Percentiles rank a stretch among this genome's conserved stretches.
These are phyloP conservation scores for Setaria italica DNA, from an alignment of 202 grass and related monocot genomes.

Conservation along the genomic window DNA sequence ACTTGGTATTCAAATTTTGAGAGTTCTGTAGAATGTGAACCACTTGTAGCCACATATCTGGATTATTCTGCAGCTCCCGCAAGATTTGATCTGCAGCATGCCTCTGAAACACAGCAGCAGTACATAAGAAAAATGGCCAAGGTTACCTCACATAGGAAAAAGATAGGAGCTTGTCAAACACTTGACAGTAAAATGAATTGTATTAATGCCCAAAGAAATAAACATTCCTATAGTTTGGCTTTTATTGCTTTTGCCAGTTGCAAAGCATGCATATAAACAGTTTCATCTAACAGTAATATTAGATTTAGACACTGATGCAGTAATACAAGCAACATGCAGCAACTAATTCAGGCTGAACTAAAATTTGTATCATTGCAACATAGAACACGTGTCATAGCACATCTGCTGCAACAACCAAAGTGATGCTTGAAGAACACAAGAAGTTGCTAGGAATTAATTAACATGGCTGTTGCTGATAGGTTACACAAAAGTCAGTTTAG, in stretches of 20 bases:
- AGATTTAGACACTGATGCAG: background rate
- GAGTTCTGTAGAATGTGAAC: slow-evolving; percentile 96
- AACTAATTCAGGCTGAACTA: background rate
- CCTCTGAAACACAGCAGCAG: slow-evolving; percentile 58
- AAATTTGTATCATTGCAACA: background rate
- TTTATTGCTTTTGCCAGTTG: background rate
- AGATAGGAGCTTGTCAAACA: background rate
- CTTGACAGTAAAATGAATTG: background rate
- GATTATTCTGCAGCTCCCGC: slow-evolving; percentile 87
- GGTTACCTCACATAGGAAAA: background rate
- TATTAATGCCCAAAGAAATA: slow-evolving; percentile 10
- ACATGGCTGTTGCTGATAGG: background rate
- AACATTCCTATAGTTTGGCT: background rate
- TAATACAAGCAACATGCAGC: slow-evolving; percentile 6
- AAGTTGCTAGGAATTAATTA: background rate
- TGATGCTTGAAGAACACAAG: background rate
- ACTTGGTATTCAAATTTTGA: slow-evolving; percentile 92
- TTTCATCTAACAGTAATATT: slow-evolving; percentile 18
- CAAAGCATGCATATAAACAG: slow-evolving; percentile 7
- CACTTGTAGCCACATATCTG: slow-evolving; percentile 89
- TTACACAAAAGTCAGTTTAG: background rate
- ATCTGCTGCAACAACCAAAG: background rate
- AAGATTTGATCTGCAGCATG: slow-evolving; percentile 85
- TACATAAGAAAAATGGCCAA: background rate
- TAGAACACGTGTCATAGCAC: background rate